Evolutionary conservation across 768 basidiomycete genomes (phyloP), one percentile per base, ranked within the genome.

Genomic region (Lepiota brunneoincarnata): DNA sequence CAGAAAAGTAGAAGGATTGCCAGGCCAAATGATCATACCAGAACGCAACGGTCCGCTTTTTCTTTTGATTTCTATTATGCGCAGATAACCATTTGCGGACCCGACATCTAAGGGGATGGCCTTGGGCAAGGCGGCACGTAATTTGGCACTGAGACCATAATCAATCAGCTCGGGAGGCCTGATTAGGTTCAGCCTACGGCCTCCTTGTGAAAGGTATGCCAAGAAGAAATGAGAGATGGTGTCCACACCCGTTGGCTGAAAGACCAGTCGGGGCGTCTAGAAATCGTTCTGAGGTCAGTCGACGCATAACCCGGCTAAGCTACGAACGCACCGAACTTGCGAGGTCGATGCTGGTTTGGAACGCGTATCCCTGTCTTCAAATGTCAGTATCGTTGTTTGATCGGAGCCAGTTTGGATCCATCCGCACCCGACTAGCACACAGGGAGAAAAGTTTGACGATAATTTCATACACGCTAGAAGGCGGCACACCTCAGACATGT

Each of bases 241-340:
- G 60, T 87, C 82, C 7, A 75, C 72, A 24, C 69, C 64, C 18
- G 74, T 72, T 38, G 80, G 76, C 57, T 79, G 77, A 64, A 91
- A 91, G 44, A 91, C 72, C n/a, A 89, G 75, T 20, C 84, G 82
- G 42, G 87, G 84, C 36, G 77, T 71, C 81, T 84, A 59, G 57
- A 41, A 58, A 49, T 23, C 58, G 57, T 26, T 20, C 59, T 40
- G 59, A 63, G n/a, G 55, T 62, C 24, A n/a, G 39, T 2, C 15
- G 9, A 20, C 26, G 1, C 14, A 17, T 14, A 18, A 38, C 34
- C 34, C 11, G 51, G 37, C 38, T 21, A 12, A 36, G 18, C 55
- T 44, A 18, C 34, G n/a, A 45, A 67, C 68, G 56, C 57, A 87
- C 87, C 26, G 78, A 59, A 56, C 77, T 77, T 31, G 78, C 79